phyloP scores from a whole-genome alignment of 2,329 filamentous ascomycete species.

The Aspergillus novoparasiticus region DNA sequence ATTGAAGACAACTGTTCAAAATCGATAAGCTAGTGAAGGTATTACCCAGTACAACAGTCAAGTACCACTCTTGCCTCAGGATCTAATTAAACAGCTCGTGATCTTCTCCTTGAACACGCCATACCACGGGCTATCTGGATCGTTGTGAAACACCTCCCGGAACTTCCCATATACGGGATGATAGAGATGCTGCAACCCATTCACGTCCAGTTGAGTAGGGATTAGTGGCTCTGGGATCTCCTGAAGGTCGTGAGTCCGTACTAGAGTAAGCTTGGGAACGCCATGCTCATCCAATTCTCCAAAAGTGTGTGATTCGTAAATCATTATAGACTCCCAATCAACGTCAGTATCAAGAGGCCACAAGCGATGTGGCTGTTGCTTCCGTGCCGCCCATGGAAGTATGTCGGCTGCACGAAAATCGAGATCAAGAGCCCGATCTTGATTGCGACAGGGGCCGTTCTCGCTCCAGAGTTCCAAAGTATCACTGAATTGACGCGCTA shows the following conservation, averaged over 20 bases:
- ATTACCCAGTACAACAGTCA: neutral
- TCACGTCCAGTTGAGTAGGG: neutral
- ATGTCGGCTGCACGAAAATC: slow-evolving; percentile 1
- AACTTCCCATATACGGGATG: neutral
- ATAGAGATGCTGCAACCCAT: neutral
- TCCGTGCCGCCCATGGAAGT: neutral
- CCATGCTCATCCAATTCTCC: neutral
- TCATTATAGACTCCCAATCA: slow-evolving; percentile 17
- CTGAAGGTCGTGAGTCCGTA: neutral
- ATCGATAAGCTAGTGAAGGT: no score
- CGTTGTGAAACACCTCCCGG: neutral
- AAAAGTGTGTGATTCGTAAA: neutral
- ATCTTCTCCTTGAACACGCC: neutral
- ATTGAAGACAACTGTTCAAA: neutral
- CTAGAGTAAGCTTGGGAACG: neutral
- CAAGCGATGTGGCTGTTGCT: neutral
- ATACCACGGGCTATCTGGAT: neutral
- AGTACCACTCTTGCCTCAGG: neutral
- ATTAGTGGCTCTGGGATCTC: neutral
- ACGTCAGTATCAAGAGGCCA: neutral
- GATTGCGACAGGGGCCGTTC: slow-evolving; percentile 1
- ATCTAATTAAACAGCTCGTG: neutral
- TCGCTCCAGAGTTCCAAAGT: neutral
- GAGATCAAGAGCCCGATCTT: neutral
- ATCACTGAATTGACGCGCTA: neutral